Percentiles rank a stretch among this genome's conserved stretches.
Evolutionary conservation across 345 rosid species (phyloP).

Genomic region (Arabis hirsuta): DNA sequence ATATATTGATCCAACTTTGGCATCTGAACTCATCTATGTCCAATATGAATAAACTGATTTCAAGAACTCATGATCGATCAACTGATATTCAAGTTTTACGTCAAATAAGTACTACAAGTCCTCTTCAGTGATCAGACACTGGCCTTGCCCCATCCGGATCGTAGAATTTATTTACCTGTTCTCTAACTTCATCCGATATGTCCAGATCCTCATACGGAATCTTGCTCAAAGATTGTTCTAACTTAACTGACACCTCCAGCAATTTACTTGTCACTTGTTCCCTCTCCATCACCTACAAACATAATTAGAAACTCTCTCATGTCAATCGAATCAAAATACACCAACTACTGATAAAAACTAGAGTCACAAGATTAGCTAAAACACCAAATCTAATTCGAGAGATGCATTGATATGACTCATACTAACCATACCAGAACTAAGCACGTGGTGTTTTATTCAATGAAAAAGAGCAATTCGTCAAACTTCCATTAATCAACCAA

Average conservation of each 20-base stretch:
- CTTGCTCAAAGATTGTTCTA: slow-evolving; percentile 77
- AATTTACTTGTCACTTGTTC: slow-evolving; percentile 69
- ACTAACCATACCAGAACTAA: slow-evolving; percentile 17
- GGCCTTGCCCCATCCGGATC: not conserved
- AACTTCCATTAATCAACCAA: not conserved
- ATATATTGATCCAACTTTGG: not conserved
- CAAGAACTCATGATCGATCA: not conserved
- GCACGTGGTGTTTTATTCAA: not conserved
- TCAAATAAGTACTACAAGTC: too few relatives aligned
- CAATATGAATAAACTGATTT: not conserved
- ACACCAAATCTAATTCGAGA: slow-evolving; percentile 15
- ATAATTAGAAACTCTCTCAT: slow-evolving; percentile 22
- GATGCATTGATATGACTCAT: slow-evolving; percentile 21
- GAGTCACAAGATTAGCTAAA: not conserved
- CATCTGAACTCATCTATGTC: not conserved
- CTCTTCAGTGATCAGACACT: not conserved
- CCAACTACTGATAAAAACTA: too few relatives aligned
- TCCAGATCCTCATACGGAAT: slow-evolving; percentile 74
- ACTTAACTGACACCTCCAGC: slow-evolving; percentile 62
- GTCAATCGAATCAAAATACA: slow-evolving; percentile 2
- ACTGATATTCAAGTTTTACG: not conserved
- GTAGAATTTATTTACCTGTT: slow-evolving; percentile 61
- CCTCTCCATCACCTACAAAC: slow-evolving; percentile 80
- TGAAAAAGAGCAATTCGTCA: not conserved
- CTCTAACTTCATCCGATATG: slow-evolving; percentile 97